Conservation (phyloP, 257 asterid genomes). For the Solanum appendiculatum region DNA sequence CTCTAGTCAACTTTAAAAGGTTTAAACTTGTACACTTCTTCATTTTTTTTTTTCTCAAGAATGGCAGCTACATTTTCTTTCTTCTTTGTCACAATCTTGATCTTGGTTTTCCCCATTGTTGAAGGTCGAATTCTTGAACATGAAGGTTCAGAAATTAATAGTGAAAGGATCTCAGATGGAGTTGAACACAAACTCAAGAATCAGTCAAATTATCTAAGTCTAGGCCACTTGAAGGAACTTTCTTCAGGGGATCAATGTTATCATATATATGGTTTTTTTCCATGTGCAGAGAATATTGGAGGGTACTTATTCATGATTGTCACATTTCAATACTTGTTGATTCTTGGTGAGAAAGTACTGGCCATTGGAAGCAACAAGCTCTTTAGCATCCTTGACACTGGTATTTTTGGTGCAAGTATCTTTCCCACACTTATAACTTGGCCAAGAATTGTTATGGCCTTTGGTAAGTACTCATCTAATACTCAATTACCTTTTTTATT, state of each 20-base stretch:
- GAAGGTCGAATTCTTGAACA: conserved; percentile 14
- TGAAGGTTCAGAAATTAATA: neutral
- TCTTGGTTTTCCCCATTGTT: neutral
- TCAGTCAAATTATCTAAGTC: neutral
- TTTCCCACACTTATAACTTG: conserved; percentile 25
- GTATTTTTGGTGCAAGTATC: conserved; percentile 31
- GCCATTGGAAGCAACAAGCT: conserved; percentile 25
- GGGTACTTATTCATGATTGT: conserved; percentile 28
- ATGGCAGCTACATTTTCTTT: neutral
- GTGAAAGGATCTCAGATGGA: conserved; percentile 21
- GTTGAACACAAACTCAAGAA: neutral
- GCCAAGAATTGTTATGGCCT: conserved; percentile 29
- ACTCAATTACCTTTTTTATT: neutral
- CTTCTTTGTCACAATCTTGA: neutral
- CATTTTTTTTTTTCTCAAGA: neutral
- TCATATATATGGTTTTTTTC: conserved; percentile 17
- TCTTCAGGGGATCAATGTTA: conserved; percentile 5
- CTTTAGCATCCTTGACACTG: conserved; percentile 35
- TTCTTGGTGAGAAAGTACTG: conserved; percentile 22
- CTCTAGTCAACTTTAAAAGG: neutral
- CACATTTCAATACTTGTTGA: conserved; percentile 25
- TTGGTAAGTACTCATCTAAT: conserved; percentile 15
- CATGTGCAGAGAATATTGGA: conserved; percentile 36
- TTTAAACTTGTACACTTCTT: neutral
- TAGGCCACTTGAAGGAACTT: neutral